Evolutionary conservation across 2,329 filamentous ascomycete genomes (phyloP), one percentile per base, ranked within the genome.

Genomic region (Nemania sp.): DNA sequence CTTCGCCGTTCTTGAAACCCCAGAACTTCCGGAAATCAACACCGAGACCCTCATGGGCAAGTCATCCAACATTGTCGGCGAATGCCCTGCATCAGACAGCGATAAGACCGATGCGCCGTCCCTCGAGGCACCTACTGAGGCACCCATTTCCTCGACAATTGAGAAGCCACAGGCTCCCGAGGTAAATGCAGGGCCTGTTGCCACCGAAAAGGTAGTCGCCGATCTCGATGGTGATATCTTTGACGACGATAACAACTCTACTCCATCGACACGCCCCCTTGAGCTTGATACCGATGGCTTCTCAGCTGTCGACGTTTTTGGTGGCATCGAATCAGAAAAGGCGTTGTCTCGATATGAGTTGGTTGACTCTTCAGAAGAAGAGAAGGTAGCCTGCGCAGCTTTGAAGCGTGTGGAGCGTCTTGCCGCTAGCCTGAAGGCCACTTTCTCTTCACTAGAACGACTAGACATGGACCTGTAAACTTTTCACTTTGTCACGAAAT

Each of bases 1-100:
- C 56, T 97, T 92, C 75, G 88, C 93, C 57, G 88, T 94, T 18
- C 80, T 88, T n/a, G 89, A 92, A 71, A 86, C 92, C 1, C 90
- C 91, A 1, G 87, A 90, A 72, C 83, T 91, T 27, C 90, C 91
- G 5, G 80, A 84, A 52, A 85, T 94, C 72, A 84, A 91, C 76
- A 81, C 87, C 5, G 84, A 87, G 26, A 77, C 86, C 26, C 84
- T 96, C n/a, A 90, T 90, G 4, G 92, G 92, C 75, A 96, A 96
- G 85, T 81, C 85, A 0, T 87, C 86, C 47, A 86, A 84, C 78
- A 83, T 87, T 61, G 81, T 87, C 8, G 84, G 83, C 62, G 80
- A 80, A 75, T 74, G 77, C n/a, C 81, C 83, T 43, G 77, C 80
- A 5, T 78, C 79, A 0, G 81, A 85, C 24, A 80, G 85, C 27